These are phyloP conservation scores for Jaltomata sinuosa DNA, from an alignment of 257 asterid genomes.

Conservation along the genomic window DNA sequence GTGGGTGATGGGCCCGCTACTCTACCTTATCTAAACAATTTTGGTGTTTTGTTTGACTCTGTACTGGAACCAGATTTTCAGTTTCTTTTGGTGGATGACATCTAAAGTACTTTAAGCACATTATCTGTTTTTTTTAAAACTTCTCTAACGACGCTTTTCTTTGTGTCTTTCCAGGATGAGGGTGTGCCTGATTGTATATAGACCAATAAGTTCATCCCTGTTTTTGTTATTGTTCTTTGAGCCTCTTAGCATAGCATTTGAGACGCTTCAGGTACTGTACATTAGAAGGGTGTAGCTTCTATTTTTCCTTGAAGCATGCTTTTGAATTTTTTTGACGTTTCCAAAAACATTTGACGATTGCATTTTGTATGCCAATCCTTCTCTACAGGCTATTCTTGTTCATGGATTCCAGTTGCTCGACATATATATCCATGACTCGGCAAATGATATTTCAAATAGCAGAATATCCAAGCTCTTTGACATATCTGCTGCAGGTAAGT, in stretches of 20 bases:
- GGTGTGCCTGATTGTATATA: constrained; percentile 43
- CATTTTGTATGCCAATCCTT: constrained; percentile 8
- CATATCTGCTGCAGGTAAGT: constrained; percentile 65
- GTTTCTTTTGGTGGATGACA: not conserved
- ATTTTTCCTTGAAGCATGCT: not conserved
- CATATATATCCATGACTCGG: constrained; percentile 73
- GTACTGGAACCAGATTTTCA: not conserved
- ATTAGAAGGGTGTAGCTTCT: not conserved
- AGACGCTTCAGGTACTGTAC: constrained; percentile 77
- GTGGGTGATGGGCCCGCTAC: not conserved
- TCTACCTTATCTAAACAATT: not conserved
- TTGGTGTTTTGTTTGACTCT: not conserved
- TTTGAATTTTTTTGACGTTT: not conserved
- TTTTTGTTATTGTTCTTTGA: constrained; percentile 75
- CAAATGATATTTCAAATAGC: constrained; percentile 49
- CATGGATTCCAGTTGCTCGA: constrained; percentile 96
- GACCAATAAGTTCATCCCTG: constrained; percentile 40
- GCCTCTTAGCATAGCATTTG: constrained; percentile 91
- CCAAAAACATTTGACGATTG: not conserved
- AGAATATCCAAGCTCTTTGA: constrained; percentile 59
- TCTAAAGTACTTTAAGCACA: not conserved
- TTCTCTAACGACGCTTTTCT: constrained; percentile 4
- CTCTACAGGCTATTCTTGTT: constrained; percentile 76
- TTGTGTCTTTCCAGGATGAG: constrained; percentile 46
- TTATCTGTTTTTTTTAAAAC: not conserved